A percentile compares a stretch with the other conserved stretches of the same genome.
Evolutionary conservation across 2,329 filamentous ascomycete genomes (phyloP).

Genomic region (Colletotrichum brevisporum): DNA sequence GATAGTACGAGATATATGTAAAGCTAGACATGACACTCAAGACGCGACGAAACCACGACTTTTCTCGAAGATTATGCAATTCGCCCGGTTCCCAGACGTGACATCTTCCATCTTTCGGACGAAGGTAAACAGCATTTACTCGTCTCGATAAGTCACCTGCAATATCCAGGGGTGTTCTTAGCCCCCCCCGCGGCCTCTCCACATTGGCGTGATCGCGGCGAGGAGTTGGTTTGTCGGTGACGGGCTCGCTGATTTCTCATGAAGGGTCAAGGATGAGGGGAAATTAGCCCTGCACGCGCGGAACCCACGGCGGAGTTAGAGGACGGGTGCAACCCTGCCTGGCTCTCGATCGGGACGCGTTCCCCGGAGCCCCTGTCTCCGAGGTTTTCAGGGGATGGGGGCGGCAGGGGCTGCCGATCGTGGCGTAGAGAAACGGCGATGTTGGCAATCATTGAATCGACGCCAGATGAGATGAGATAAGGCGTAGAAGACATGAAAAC

Average conservation of each 20-base stretch:
- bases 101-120: no score
- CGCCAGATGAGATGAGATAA: no score
- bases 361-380: slow-evolving; percentile 15
- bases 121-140: no score
- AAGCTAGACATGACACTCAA: not conserved
- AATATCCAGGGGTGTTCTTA: no score
- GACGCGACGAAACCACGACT: no score
- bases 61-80: no score
- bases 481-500: no score
- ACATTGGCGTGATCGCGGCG: no score
- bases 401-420: not conserved
- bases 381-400: not conserved
- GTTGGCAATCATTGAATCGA: no score
- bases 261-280: slow-evolving; percentile 9
- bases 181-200: no score
- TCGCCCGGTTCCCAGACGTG: no score
- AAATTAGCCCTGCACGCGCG: slow-evolving; percentile 15
- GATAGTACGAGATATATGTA: not conserved
- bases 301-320: not conserved
- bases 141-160: no score
- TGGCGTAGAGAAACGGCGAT: not conserved
- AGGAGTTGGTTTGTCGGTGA: not conserved
- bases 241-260: not conserved
- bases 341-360: slow-evolving; percentile 10
- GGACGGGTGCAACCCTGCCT: not conserved